Percentiles rank a stretch among this genome's conserved stretches.
These are phyloP conservation scores for Glycyrrhiza uralensis DNA, from an alignment of 306 rosid genomes.

Conservation along the genomic window DNA sequence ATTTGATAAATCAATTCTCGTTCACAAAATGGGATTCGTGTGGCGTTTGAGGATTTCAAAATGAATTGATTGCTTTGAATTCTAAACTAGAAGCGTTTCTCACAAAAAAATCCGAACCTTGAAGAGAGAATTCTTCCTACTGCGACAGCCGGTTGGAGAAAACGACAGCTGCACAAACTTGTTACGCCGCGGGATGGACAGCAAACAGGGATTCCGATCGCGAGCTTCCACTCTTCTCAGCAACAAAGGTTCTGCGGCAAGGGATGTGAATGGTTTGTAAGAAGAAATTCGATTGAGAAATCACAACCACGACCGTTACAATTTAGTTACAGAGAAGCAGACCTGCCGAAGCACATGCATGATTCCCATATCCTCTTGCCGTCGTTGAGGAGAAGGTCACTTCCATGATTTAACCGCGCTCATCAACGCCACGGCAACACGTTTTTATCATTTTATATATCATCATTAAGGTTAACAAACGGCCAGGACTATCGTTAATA, in stretches of 20 bases:
- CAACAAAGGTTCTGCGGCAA: conserved; percentile 39
- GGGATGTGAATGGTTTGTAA: background rate
- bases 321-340: conserved; percentile 19
- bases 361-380: conserved; percentile 16
- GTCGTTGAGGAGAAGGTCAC: conserved; percentile 46
- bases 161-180: conserved; percentile 31
- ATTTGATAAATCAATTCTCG: background rate
- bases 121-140: conserved; percentile 31
- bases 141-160: conserved; percentile 27
- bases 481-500: too few relatives aligned
- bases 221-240: conserved; percentile 28
- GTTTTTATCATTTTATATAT: too few relatives aligned
- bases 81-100: background rate
- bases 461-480: too few relatives aligned
- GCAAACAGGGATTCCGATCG: conserved; percentile 23
- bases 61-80: background rate
- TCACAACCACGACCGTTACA: background rate
- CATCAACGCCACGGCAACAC: background rate
- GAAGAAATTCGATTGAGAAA: background rate
- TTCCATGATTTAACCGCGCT: conserved; percentile 43
- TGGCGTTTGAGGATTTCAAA: background rate
- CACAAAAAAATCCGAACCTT: conserved; percentile 40
- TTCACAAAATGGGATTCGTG: background rate
- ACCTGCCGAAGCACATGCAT: conserved; percentile 20
- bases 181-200: conserved; percentile 22